A percentile compares a stretch with the other conserved stretches of the same genome.
phyloP scores from a whole-genome alignment of 2,329 filamentous ascomycete genomes.

The Alternaria triticina region DNA sequence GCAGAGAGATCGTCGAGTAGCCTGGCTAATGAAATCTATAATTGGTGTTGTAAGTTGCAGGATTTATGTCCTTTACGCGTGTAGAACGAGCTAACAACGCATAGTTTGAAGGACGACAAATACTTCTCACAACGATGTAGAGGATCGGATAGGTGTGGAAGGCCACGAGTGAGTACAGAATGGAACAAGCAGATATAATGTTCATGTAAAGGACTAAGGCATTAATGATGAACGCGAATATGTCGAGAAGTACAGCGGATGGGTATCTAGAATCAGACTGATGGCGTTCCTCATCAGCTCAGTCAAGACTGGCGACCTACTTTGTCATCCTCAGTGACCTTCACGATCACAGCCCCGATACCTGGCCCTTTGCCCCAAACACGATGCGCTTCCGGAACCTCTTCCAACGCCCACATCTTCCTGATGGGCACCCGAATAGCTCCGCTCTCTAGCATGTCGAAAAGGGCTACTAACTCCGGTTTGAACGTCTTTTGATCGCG shows the following conservation, averaged over 20 bases:
- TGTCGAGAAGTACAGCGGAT: background rate
- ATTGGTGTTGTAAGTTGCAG: background rate
- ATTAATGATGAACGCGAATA: background rate
- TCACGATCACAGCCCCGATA: slow-evolving; percentile 36
- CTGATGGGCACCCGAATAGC: slow-evolving; percentile 37
- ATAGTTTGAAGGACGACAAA: background rate
- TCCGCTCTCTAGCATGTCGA: slow-evolving; percentile 23
- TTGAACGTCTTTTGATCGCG: slow-evolving; percentile 32
- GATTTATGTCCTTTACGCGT: background rate
- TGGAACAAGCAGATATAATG: background rate
- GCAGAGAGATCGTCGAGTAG: background rate
- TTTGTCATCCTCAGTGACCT: slow-evolving; percentile 9
- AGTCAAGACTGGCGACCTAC: background rate
- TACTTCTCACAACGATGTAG: background rate
- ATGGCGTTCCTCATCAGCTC: background rate
- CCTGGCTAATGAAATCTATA: background rate
- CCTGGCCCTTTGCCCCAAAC: slow-evolving; percentile 32
- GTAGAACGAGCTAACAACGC: background rate
- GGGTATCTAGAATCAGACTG: background rate
- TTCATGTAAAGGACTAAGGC: background rate
- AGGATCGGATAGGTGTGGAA: background rate
- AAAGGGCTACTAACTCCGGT: slow-evolving; percentile 30
- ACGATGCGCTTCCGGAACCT: slow-evolving; percentile 36
- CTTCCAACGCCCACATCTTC: slow-evolving; percentile 33
- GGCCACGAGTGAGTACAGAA: background rate